phyloP scores from a whole-genome alignment of 2,329 filamentous ascomycete species.

The Claviceps pusilla region DNA sequence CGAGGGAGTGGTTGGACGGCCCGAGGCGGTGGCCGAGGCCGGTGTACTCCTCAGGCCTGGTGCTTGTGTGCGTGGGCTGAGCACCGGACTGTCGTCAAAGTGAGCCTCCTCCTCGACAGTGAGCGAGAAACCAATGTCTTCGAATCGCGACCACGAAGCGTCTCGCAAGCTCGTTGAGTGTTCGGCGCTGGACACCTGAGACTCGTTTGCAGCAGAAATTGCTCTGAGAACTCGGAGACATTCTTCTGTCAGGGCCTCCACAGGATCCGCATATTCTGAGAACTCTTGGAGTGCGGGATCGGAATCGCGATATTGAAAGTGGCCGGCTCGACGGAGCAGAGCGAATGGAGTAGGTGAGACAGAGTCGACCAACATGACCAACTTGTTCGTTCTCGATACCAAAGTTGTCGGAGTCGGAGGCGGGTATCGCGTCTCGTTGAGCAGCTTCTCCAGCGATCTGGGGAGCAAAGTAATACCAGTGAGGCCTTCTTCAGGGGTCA shows the following conservation, averaged over 20 bases:
- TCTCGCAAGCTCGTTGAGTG: constrained; percentile 61
- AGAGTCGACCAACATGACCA: constrained; percentile 90
- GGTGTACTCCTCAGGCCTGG: constrained; percentile 48
- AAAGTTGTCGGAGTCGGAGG: constrained; percentile 64
- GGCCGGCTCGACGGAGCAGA: constrained; percentile 73
- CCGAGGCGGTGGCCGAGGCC: constrained; percentile 52
- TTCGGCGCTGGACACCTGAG: constrained; percentile 54
- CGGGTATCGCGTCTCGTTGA: constrained; percentile 89
- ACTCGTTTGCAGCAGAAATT: constrained; percentile 80
- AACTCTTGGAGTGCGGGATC: constrained; percentile 75
- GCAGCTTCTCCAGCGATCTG: constrained; percentile 75
- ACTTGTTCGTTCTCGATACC: constrained; percentile 68
- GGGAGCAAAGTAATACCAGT: constrained; percentile 76
- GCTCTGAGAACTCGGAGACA: constrained; percentile 79
- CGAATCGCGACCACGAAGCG: constrained; percentile 91
- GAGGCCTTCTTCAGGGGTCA: constrained; percentile 64
- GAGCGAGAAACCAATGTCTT: constrained; percentile 81
- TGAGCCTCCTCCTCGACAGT: constrained; percentile 53
- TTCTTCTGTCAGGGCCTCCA: constrained; percentile 80
- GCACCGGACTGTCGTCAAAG: constrained; percentile 39
- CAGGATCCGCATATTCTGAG: constrained; percentile 76
- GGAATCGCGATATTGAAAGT: constrained; percentile 89
- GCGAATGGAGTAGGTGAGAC: constrained; percentile 93
- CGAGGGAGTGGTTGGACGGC: constrained; percentile 82
- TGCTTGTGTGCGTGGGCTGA: constrained; percentile 24